Conservation (phyloP, 75 land plant species). For the Selaginella tamariscina region DNA sequence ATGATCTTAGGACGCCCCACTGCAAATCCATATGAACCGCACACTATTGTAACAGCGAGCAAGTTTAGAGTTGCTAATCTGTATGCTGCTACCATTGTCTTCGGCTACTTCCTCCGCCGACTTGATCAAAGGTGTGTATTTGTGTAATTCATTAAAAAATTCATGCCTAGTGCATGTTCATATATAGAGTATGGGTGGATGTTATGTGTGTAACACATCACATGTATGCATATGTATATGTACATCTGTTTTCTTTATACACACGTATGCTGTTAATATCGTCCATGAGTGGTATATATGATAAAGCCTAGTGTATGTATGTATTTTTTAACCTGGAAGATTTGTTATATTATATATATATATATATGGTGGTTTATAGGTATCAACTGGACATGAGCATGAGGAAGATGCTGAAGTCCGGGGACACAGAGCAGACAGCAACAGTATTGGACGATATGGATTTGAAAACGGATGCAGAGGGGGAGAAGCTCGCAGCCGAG, state of each 20-base stretch:
- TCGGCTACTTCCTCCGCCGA: conserved; percentile 60
- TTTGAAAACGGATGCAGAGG: conserved; percentile 27
- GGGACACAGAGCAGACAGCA: conserved; percentile 15
- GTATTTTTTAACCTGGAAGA: too few relatives aligned
- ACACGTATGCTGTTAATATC: too few relatives aligned
- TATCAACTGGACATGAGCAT: conserved; percentile 62
- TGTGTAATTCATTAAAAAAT: too few relatives aligned
- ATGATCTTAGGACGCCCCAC: conserved; percentile 39
- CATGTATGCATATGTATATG: too few relatives aligned
- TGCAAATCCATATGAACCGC: conserved; percentile 20
- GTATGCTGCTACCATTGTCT: conserved; percentile 66
- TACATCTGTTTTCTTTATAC: too few relatives aligned
- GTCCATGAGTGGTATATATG: too few relatives aligned
- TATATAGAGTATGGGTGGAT: too few relatives aligned
- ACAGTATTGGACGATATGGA: conserved; percentile 15
- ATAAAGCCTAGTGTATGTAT: too few relatives aligned
- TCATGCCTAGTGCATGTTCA: too few relatives aligned
- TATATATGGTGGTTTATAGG: too few relatives aligned
- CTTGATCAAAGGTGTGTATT: conserved; percentile 63
- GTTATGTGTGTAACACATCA: too few relatives aligned
- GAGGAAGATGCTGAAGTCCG: conserved; percentile 31
- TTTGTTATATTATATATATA: too few relatives aligned
- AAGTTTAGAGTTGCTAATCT: conserved; percentile 61
- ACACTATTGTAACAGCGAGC: conserved; percentile 38
- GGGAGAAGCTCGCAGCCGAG: not conserved